Evolutionary conservation across 192 early-diverging fungal genomes (phyloP), one percentile per base, ranked within the genome.

Genomic region (Ambispora gerdemannii): DNA sequence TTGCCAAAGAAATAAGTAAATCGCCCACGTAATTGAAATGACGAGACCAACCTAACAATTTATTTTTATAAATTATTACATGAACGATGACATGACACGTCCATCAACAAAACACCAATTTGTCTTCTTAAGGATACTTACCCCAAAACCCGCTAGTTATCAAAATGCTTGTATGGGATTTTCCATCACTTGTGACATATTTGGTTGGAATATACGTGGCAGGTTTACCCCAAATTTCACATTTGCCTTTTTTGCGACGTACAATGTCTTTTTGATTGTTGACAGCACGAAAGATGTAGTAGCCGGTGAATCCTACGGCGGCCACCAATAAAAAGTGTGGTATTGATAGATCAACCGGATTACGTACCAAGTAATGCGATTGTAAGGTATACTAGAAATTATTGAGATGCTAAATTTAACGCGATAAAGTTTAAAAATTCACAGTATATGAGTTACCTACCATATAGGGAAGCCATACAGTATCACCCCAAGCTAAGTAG

Each of bases 1-100:
- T 85, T 50, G 90, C 89, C 35, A 84, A 72, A 8, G 84, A 88
- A 64, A 91, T 88, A 65, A 88, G 65, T 27, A 92, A 76, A 63
- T 92, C 91, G 35, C 89, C 91, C 17, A 90, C 82, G 80, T 92
- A 92, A 80, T 92, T 92, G 75, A 90, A 90, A 82, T 92, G 91
- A 58, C 90, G 82, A n/a, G 90, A 87, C 56, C 91, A 72, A 15
- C 72, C 72, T 73, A n/a, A n/a, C n/a, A n/a, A n/a, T n/a, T n/a
- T n/a, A n/a, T n/a, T n/a, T n/a, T n/a, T n/a, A n/a, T n/a, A n/a
- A n/a, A n/a, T n/a, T n/a, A n/a, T n/a, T n/a, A n/a, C n/a, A n/a
- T n/a, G n/a, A n/a, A n/a, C n/a, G n/a, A n/a, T n/a, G n/a, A n/a
- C n/a, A n/a, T n/a, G n/a, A n/a, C n/a, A n/a, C n/a, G n/a, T n/a